These are phyloP conservation scores for Naganishia cerealis DNA, from an alignment of 1,284 basidiomycete genomes.

Conservation along the genomic window DNA sequence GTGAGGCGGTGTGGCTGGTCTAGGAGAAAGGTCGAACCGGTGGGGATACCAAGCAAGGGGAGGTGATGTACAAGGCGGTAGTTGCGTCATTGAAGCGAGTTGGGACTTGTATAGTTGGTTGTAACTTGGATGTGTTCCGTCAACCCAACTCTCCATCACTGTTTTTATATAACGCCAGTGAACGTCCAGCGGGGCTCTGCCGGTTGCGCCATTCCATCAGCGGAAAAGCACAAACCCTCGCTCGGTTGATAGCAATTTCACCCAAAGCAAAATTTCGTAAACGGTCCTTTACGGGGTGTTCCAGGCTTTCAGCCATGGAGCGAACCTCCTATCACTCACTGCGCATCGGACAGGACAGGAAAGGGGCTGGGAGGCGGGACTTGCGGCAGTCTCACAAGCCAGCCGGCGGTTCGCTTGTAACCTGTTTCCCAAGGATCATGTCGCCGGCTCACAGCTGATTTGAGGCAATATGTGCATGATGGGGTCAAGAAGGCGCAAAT, in stretches of 20 bases:
- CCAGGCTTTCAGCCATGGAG: not conserved
- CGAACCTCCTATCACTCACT: not conserved
- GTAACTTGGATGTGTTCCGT: no score
- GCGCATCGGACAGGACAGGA: not conserved
- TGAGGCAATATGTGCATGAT: not conserved
- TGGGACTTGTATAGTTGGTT: not conserved
- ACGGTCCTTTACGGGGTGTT: constrained; percentile 1
- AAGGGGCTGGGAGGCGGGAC: not conserved
- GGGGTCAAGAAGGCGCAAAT: not conserved
- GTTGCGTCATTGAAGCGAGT: not conserved
- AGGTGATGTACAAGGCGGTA: not conserved
- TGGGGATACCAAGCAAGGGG: not conserved
- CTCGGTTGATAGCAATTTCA: not conserved
- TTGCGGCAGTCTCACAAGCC: constrained; percentile 5
- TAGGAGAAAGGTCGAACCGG: not conserved
- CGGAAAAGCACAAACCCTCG: not conserved
- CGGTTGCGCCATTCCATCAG: not conserved
- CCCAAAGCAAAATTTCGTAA: constrained; percentile 2
- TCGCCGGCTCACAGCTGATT: not conserved
- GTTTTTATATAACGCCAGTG: no score
- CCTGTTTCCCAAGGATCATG: not conserved
- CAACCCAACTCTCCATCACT: no score
- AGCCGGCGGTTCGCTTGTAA: not conserved
- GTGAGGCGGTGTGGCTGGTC: not conserved
- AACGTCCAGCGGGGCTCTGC: not conserved